phyloP scores from a whole-genome alignment of 768 basidiomycete species.

The Amanita polypyramis region DNA sequence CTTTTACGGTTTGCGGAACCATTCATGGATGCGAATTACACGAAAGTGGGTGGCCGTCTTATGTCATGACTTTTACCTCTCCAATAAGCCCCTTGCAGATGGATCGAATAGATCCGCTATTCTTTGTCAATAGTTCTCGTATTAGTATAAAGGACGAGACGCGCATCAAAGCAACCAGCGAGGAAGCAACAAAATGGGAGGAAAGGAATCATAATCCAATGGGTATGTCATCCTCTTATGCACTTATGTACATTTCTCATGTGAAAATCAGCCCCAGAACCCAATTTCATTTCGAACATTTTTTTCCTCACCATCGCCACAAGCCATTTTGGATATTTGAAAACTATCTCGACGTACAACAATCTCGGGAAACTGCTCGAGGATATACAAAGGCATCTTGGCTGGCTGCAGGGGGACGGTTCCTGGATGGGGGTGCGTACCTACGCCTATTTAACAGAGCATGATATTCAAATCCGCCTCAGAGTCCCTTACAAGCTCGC shows the following conservation, averaged over 20 bases:
- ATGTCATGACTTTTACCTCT: background rate
- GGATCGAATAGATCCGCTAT: slow-evolving; percentile 81
- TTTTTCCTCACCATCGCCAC: slow-evolving; percentile 85
- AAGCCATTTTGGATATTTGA: slow-evolving; percentile 82
- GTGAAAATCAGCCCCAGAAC: slow-evolving; percentile 37
- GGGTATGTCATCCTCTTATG: slow-evolving; percentile 22
- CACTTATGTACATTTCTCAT: background rate
- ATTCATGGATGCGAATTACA: slow-evolving; percentile 86
- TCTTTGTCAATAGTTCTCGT: slow-evolving; percentile 61
- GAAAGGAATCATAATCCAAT: slow-evolving; percentile 32
- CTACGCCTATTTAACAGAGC: background rate
- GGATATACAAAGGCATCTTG: slow-evolving; percentile 68
- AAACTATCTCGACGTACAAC: slow-evolving; percentile 67
- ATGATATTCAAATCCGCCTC: slow-evolving; percentile 4
- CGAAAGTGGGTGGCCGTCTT: slow-evolving; percentile 47
- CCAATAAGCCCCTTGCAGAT: slow-evolving; percentile 38
- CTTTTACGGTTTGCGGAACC: slow-evolving; percentile 84
- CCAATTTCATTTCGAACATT: slow-evolving; percentile 92
- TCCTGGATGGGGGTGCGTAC: slow-evolving; percentile 73
- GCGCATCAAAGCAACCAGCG: slow-evolving; percentile 83
- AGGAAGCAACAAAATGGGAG: slow-evolving; percentile 73
- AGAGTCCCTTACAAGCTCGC: slow-evolving; percentile 69
- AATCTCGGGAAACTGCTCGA: slow-evolving; percentile 67
- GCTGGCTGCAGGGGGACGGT: slow-evolving; percentile 62
- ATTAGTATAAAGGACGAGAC: slow-evolving; percentile 85